Conservation (phyloP, 2,329 filamentous ascomycete genomes). For the Coniella vitis region DNA sequence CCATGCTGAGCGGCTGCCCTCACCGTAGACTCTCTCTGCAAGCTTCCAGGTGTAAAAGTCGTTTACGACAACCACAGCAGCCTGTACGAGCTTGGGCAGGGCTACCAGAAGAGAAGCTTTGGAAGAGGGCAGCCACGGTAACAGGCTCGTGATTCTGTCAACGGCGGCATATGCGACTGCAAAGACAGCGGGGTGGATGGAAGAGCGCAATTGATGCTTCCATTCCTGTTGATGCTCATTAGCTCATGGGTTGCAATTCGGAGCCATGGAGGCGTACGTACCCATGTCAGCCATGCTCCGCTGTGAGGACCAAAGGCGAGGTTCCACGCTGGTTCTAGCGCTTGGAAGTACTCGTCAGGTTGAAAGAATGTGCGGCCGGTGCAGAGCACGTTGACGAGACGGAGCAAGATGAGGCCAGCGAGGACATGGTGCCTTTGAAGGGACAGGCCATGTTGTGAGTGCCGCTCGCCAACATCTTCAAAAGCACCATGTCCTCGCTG, state of each 20-base stretch:
- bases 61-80: constrained; percentile 65
- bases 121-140: constrained; percentile 46
- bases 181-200: constrained; percentile 85
- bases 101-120: constrained; percentile 63
- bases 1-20: constrained; percentile 54
- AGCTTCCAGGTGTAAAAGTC: constrained; percentile 89
- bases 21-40: constrained; percentile 65
- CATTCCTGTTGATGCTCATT: constrained; percentile 65
- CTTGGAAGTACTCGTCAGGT: constrained; percentile 95
- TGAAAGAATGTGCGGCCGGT: constrained; percentile 84
- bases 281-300: constrained; percentile 95
- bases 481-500: too few species aligned
- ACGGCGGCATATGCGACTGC: constrained; percentile 63
- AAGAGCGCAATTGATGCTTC: constrained; percentile 79
- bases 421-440: constrained; percentile 24
- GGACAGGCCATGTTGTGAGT: constrained; percentile 14
- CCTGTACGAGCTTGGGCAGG: constrained; percentile 70
- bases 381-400: constrained; percentile 71
- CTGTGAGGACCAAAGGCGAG: constrained; percentile 71
- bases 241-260: too few species aligned
- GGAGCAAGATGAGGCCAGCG: constrained; percentile 53
- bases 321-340: constrained; percentile 88
- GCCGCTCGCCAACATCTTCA: too few species aligned
- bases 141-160: constrained; percentile 46
- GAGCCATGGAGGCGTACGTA: too few species aligned